A percentile compares a stretch with the other conserved stretches of the same genome.
Evolutionary conservation across 2,329 filamentous ascomycete species (phyloP).

Genomic region (Pestalotiopsis sp.): DNA sequence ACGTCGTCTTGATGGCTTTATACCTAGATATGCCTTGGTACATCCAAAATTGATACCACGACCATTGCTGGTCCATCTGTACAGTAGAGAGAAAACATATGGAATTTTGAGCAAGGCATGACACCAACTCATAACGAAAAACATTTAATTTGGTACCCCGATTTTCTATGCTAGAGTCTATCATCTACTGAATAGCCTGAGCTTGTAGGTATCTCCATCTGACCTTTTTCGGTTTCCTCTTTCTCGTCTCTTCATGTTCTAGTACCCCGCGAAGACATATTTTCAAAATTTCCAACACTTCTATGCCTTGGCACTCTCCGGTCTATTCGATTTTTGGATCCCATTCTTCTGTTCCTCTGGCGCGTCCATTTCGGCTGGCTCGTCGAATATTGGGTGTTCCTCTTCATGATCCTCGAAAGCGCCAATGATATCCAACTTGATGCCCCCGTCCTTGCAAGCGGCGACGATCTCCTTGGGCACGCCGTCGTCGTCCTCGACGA

Average conservation of each 20-base stretch:
- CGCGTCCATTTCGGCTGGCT: background rate
- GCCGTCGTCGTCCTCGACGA: slow-evolving; percentile 35
- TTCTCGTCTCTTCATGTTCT: background rate
- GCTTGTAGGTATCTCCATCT: too few species aligned
- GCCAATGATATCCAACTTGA: slow-evolving; percentile 31
- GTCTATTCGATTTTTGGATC: background rate
- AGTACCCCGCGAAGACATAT: background rate
- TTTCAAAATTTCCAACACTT: background rate
- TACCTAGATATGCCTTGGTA: too few species aligned
- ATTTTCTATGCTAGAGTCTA: too few species aligned
- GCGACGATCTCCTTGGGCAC: slow-evolving; percentile 37
- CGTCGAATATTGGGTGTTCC: background rate
- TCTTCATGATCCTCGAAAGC: slow-evolving; percentile 6
- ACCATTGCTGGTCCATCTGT: too few species aligned
- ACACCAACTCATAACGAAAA: too few species aligned
- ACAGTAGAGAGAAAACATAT: too few species aligned
- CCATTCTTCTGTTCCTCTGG: background rate
- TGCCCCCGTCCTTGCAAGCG: slow-evolving; percentile 35
- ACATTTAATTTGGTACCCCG: too few species aligned
- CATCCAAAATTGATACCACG: too few species aligned
- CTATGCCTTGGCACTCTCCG: background rate
- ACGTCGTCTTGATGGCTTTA: too few species aligned
- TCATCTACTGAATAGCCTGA: too few species aligned
- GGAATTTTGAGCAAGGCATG: too few species aligned
- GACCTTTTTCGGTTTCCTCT: too few species aligned